phyloP scores from a whole-genome alignment of 108 stramenopile genomes.

The Cyclostephanos invisitatus region DNA sequence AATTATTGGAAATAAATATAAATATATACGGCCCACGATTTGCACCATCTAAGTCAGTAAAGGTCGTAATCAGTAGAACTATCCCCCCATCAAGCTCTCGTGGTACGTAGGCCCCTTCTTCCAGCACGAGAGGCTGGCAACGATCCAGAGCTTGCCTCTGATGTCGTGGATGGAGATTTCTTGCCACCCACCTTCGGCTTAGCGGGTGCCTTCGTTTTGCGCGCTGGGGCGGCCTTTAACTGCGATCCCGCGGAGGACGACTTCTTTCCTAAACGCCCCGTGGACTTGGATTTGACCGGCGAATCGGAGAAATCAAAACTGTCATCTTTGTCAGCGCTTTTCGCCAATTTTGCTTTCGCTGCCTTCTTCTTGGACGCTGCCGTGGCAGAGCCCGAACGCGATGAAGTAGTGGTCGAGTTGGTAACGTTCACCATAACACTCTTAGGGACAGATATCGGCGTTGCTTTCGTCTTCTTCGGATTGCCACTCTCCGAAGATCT shows the following conservation, averaged over 20 bases:
- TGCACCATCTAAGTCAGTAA: background rate
- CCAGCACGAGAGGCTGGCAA: slow-evolving; percentile 3
- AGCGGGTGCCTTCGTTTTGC: slow-evolving; percentile 14
- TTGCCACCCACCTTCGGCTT: slow-evolving; percentile 14
- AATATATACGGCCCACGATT: background rate
- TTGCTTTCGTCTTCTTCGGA: slow-evolving; percentile 28
- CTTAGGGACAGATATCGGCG: slow-evolving; percentile 36
- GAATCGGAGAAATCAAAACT: slow-evolving; percentile 41
- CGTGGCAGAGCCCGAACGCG: slow-evolving; percentile 7
- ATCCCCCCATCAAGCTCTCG: background rate
- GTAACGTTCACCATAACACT: slow-evolving; percentile 40
- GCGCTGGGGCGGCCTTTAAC: slow-evolving; percentile 14
- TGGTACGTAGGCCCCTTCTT: slow-evolving; percentile 12
- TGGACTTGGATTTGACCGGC: slow-evolving; percentile 12
- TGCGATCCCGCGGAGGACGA: slow-evolving; percentile 9
- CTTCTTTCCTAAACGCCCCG: slow-evolving; percentile 17
- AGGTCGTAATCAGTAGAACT: background rate
- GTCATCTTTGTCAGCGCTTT: slow-evolving; percentile 11
- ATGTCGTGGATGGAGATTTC: slow-evolving; percentile 24
- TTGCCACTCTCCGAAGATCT: slow-evolving; percentile 10
- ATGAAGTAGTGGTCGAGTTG: slow-evolving; percentile 18
- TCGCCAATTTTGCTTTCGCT: slow-evolving; percentile 4
- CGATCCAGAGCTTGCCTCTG: slow-evolving; percentile 27
- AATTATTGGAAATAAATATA: slow-evolving; percentile 9
- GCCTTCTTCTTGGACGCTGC: slow-evolving; percentile 17